phyloP scores from a whole-genome alignment of 257 asterid species.

The Anisodus acutangulus region DNA sequence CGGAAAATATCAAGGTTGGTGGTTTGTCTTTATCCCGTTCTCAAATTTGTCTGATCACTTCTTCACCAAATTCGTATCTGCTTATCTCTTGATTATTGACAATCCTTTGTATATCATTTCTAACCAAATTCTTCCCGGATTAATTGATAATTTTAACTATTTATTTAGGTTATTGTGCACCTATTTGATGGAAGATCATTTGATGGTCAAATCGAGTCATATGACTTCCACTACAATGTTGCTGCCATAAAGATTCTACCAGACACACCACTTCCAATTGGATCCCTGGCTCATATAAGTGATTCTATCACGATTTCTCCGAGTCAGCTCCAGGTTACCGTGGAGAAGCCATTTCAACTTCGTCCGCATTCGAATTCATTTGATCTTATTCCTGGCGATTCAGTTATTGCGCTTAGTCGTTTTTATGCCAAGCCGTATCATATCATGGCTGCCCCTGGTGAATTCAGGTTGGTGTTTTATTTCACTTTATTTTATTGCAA shows the following conservation, averaged over 20 bases:
- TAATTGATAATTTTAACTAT: background rate
- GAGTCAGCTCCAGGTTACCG: background rate
- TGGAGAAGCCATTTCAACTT: constrained; percentile 21
- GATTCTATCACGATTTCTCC: constrained; percentile 1
- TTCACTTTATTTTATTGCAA: background rate
- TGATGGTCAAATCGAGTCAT: constrained; percentile 21
- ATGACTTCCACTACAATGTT: constrained; percentile 27
- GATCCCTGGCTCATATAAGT: background rate
- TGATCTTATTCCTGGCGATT: constrained; percentile 25
- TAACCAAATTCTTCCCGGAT: background rate
- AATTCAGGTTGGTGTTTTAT: constrained; percentile 24
- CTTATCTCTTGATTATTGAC: background rate
- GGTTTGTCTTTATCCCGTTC: background rate
- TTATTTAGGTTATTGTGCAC: background rate
- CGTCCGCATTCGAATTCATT: constrained; percentile 6
- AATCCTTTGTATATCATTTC: background rate
- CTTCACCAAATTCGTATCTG: background rate
- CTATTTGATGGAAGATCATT: constrained; percentile 6
- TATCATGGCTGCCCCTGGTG: constrained; percentile 28
- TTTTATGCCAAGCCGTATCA: background rate
- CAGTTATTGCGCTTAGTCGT: constrained; percentile 26
- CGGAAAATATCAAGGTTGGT: background rate
- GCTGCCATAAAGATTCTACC: constrained; percentile 12
- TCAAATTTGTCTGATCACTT: background rate
- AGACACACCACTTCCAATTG: constrained; percentile 17